These are phyloP conservation scores for Trichophyton mentagrophytes DNA, from an alignment of 2,329 filamentous ascomycete species.

Conservation along the genomic window DNA sequence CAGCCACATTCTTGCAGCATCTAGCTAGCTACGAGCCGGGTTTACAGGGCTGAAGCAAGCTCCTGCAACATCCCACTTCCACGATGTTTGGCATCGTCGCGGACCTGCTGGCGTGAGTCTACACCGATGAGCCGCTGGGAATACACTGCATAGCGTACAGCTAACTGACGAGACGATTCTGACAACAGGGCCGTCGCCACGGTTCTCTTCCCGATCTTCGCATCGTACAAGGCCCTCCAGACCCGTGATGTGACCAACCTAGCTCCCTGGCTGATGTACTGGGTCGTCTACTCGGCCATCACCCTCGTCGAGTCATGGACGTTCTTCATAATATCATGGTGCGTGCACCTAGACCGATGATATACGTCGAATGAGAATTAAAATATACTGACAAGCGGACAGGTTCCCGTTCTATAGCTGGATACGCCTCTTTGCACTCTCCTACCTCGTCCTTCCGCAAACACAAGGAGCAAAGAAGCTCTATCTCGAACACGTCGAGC, in stretches of 20 bases:
- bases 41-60: background rate
- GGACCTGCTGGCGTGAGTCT: conserved; percentile 63
- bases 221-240: conserved; percentile 95
- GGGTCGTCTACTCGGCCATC: conserved; percentile 76
- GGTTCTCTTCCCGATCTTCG: conserved; percentile 88
- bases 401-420: conserved; percentile 91
- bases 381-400: background rate
- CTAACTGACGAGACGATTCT: conserved; percentile 8
- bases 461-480: conserved; percentile 83
- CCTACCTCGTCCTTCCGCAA: conserved; percentile 93
- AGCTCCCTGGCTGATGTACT: conserved; percentile 98
- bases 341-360: conserved; percentile 15
- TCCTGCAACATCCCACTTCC: background rate
- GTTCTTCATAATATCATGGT: conserved; percentile 75
- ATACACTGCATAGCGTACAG: no score
- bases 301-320: conserved; percentile 77
- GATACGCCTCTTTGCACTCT: conserved; percentile 71
- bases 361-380: background rate
- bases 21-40: background rate
- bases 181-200: conserved; percentile 62
- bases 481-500: conserved; percentile 75
- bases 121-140: no score
- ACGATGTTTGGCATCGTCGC: conserved; percentile 65
- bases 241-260: conserved; percentile 78
- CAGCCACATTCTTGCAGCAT: no score